Base-by-base conservation (phyloP, 441 rosid genomes). In the Metrosideros polymorpha region DNA sequence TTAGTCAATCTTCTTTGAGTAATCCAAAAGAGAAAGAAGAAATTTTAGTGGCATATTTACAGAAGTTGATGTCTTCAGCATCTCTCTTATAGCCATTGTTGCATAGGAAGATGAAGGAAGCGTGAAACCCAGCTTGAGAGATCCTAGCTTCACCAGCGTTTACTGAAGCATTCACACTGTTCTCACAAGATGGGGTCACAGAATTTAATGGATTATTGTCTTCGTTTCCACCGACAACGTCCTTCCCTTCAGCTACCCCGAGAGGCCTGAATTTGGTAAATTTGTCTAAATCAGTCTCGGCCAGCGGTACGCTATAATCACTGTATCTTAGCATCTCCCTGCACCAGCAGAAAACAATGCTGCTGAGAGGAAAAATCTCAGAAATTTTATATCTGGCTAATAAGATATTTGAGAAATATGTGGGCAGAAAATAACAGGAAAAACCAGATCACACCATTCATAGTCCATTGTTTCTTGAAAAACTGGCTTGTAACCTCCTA, bases 61-160 rank as follows among this genome's bases (percentile, higher is more conserved):
- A 82, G 98, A 95, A 79, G 99, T 98, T 84, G 99, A 98, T 52
- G 98, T 92, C 91, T 96, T 96, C 85, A 98, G 92, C 87, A 90
- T 93, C 92, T 98, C 95, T 89, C 99, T 89, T 84, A 96, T 91
- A 83, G 98, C 98, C 99, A 92, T 96, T 87, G 99, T 96, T 79
- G 99, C 98, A 90, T 95, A 96, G 85, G 96, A 93, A 71, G 99
- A 96, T 83, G 98, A 83, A 52, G 98, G 99, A 90, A 96, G 98
- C 35, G 98, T 95, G 88, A 96, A 93, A 75, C 92, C 93, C 89
- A 95, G 89, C 92, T 95, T 94, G 61, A 96, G 94, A 71, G 29
- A 84, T 88, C 56, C 53, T 86, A 84, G 87, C 91, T 56, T 61
- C 89, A 88, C 89, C 87, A 85, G 19, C 87, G 76, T 86, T 43